Evolutionary conservation across 495 filamentous ascomycete species (phyloP), one percentile per base, ranked within the genome.

Genomic region (Penicillium verhagenii): DNA sequence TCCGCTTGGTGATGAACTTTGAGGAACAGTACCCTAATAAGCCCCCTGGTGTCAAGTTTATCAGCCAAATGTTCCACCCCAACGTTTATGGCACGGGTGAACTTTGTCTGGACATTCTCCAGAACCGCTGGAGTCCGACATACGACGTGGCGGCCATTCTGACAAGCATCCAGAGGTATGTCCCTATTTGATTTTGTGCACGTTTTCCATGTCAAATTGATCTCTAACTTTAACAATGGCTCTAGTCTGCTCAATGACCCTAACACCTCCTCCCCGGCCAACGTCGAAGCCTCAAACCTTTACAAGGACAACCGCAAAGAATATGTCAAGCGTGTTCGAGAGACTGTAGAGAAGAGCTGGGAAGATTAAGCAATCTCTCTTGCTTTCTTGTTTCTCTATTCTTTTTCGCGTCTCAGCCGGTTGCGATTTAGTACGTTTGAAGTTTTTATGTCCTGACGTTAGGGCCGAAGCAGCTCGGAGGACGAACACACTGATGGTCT

Each of bases 321-420:
- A 70, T 98, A 98, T 64, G 86, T 86, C 11, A 98, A 98, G 77
- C 82, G 93, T 19, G 94, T 98, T 18, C 80, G 90, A 39, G 94
- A 97, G 74, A 96, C 93, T 1, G 95, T 98, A 16, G 95, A 98
- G 81, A 97, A 96, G 80, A 97, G 92, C 74, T 97, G 94, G 94
- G 93, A 97, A 48, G 93, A 94, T 59, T 93, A 78, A 50, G 13
- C n/a, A 26, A 26, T 8, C 25, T 23, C 1, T 19, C 10, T 11
- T 23, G 28, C 20, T 1, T 51, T 47, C 24, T 42, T 29, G 38
- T 37, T 44, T 23, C 20, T 35, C 16, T 37, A 13, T 9, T 55
- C n/a, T 49, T 26, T 31, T 35, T 35, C 26, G 18, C n/a, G 13
- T 33, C 6, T 5, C 13, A 28, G 24, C 21, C 28, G n/a, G 14